Percentiles rank a stretch among this genome's conserved stretches.
phyloP scores from a whole-genome alignment of 2,329 filamentous ascomycete species.

The Fusarium beomiforme region DNA sequence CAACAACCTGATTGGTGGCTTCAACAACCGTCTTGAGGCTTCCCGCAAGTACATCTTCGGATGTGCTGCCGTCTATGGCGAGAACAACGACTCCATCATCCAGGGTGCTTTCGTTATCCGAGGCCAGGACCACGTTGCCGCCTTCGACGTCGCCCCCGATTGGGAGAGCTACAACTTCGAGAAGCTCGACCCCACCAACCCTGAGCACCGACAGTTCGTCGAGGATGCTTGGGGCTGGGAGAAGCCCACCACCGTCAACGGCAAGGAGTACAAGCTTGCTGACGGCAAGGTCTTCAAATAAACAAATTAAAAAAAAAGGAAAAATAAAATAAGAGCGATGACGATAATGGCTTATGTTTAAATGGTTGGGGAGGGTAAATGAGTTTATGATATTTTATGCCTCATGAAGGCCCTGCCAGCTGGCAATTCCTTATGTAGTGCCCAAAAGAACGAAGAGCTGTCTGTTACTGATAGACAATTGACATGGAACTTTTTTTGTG shows the following conservation, averaged over 20 bases:
- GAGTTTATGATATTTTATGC: constrained; percentile 44
- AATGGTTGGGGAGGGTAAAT: constrained; percentile 42
- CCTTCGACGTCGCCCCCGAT: constrained; percentile 97
- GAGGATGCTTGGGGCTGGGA: constrained; percentile 94
- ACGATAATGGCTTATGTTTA: constrained; percentile 50
- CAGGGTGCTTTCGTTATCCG: constrained; percentile 95
- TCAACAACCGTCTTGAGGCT: constrained; percentile 95
- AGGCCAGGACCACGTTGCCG: constrained; percentile 84
- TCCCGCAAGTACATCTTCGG: constrained; percentile 99
- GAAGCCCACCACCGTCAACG: constrained; percentile 79
- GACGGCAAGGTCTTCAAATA: constrained; percentile 99
- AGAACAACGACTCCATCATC: constrained; percentile 89
- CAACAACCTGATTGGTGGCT: constrained; percentile 97
- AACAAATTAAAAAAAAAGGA: constrained; percentile 46
- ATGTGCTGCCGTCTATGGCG: constrained; percentile 86
- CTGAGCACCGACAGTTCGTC: constrained; percentile 86
- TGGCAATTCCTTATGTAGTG: constrained; percentile 37
- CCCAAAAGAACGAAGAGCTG: constrained; percentile 27
- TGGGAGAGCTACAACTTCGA: constrained; percentile 95
- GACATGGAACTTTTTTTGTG: constrained; percentile 20
- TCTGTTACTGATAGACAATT: constrained; percentile 34
- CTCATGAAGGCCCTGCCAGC: constrained; percentile 37
- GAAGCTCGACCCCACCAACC: constrained; percentile 91
- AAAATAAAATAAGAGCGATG: constrained; percentile 34
- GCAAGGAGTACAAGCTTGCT: constrained; percentile 89